phyloP scores from a whole-genome alignment of 2,329 filamentous ascomycete genomes.

The Neofusicoccum sp. region DNA sequence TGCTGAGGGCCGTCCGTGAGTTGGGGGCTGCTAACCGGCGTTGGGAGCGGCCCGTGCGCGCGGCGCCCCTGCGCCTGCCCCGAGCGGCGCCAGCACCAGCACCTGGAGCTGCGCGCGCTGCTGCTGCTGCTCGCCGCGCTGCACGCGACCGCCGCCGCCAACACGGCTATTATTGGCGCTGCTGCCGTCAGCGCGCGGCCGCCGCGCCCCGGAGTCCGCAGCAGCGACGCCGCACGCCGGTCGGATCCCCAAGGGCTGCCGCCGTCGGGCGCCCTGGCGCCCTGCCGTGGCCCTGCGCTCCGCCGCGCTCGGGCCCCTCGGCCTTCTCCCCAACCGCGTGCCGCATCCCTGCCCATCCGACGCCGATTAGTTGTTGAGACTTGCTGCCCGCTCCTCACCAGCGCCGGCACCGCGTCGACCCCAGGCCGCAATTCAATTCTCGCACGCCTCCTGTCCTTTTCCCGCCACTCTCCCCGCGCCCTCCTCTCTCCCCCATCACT shows the following conservation, averaged over 20 bases:
- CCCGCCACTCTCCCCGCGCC: neutral
- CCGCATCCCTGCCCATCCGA: neutral
- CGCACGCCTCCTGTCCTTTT: neutral
- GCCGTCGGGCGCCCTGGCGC: too few species aligned
- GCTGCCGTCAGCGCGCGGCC: too few species aligned
- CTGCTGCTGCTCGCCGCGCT: too few species aligned
- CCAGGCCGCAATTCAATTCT: slow-evolving; percentile 4
- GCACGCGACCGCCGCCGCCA: too few species aligned
- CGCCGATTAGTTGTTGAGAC: neutral
- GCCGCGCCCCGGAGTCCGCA: too few species aligned
- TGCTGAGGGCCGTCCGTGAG: neutral
- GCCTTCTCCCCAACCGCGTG: neutral
- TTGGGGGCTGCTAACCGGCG: neutral
- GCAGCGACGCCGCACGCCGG: too few species aligned
- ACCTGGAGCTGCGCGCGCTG: too few species aligned
- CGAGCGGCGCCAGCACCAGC: too few species aligned
- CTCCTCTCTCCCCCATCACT: neutral
- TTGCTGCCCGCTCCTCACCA: neutral
- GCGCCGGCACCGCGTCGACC: neutral
- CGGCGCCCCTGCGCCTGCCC: neutral
- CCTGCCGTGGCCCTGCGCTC: too few species aligned
- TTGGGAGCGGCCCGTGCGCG: too few species aligned
- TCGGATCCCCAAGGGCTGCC: neutral
- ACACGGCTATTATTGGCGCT: too few species aligned
- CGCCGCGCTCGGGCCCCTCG: neutral